A percentile compares a stretch with the other conserved stretches of the same genome.
These are phyloP conservation scores for Flaveria bidentis DNA, from an alignment of 129 eudicot genomes.

Conservation along the genomic window DNA sequence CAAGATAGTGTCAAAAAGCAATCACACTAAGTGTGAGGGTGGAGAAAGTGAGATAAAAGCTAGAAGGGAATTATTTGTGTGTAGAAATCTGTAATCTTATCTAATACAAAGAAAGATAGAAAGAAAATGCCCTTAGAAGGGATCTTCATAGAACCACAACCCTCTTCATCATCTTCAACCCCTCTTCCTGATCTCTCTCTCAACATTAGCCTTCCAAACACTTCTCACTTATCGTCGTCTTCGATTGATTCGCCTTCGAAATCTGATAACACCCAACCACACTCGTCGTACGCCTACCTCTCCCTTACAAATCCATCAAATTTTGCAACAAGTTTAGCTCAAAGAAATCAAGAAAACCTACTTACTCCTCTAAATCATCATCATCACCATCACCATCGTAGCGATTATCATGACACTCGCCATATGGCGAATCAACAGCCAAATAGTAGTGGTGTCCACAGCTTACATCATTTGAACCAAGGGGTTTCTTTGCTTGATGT, in stretches of 20 bases:
- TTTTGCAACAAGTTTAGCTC: conserved; percentile 18
- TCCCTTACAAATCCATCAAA: conserved; percentile 55
- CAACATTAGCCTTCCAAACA: conserved; percentile 78
- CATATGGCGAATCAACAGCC: conserved; percentile 29
- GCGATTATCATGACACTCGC: conserved; percentile 8
- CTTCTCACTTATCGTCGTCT: conserved; percentile 4
- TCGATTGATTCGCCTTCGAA: conserved; percentile 25
- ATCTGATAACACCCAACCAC: conserved; percentile 32
- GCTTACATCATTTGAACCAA: conserved; percentile 39
- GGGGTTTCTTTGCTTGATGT: conserved; percentile 54
- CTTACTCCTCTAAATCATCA: conserved; percentile 30
- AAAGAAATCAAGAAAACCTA: conserved; percentile 34
- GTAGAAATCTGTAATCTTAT: conserved; percentile 31
- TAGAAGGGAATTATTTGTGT: conserved; percentile 11
- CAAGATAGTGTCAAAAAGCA: conserved; percentile 31
- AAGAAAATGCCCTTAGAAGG: conserved; percentile 79
- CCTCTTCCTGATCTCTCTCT: conserved; percentile 88
- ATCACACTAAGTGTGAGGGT: conserved; percentile 30
- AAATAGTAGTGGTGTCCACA: background rate
- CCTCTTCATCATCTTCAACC: conserved; percentile 51
- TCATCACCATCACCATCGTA: conserved; percentile 6
- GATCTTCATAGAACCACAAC: conserved; percentile 56
- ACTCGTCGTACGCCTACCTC: conserved; percentile 45
- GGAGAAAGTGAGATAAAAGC: conserved; percentile 38
- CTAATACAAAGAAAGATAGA: conserved; percentile 16